These are phyloP conservation scores for Scortechinia acanthostroma DNA, from an alignment of 2,329 filamentous ascomycete genomes.

Conservation along the genomic window DNA sequence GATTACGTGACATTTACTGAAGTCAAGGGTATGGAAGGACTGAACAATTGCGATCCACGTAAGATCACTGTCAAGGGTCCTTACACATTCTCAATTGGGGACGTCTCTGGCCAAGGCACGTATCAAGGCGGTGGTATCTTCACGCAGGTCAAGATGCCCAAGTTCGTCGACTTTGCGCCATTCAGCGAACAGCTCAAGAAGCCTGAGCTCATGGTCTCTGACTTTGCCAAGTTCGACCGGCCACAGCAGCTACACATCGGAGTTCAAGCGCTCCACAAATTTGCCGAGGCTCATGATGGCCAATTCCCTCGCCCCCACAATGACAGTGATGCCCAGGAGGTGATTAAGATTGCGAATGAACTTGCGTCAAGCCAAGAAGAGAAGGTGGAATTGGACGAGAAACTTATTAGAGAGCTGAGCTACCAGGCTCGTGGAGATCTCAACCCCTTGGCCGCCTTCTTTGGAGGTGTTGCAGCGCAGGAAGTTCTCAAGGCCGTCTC, in stretches of 20 bases:
- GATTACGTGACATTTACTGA: slow-evolving; percentile 95
- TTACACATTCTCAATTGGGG: slow-evolving; percentile 94
- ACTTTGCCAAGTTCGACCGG: slow-evolving; percentile 96
- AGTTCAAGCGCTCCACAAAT: slow-evolving; percentile 85
- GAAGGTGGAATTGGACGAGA: slow-evolving; percentile 82
- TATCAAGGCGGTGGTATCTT: slow-evolving; percentile 87
- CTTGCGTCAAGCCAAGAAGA: slow-evolving; percentile 70
- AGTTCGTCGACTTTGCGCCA: slow-evolving; percentile 80
- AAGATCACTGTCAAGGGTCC: slow-evolving; percentile 92
- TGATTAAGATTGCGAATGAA: slow-evolving; percentile 68
- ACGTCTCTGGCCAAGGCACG: slow-evolving; percentile 77
- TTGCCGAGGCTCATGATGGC: slow-evolving; percentile 67
- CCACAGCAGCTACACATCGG: slow-evolving; percentile 86
- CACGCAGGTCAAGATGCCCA: slow-evolving; percentile 97
- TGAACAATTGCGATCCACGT: slow-evolving; percentile 77
- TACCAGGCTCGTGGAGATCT: slow-evolving; percentile 91
- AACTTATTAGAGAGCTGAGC: slow-evolving; percentile 83
- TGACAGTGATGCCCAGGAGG: slow-evolving; percentile 72
- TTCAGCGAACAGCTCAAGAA: slow-evolving; percentile 73
- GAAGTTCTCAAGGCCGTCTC: slow-evolving; percentile 95
- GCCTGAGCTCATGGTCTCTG: slow-evolving; percentile 83
- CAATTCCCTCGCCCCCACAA: slow-evolving; percentile 73
- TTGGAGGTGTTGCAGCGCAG: slow-evolving; percentile 86
- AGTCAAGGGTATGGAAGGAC: slow-evolving; percentile 79
- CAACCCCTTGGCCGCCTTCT: slow-evolving; percentile 87